phyloP scores from a whole-genome alignment of 352 stramenopile genomes.

The Pseudoperonospora humuli region DNA sequence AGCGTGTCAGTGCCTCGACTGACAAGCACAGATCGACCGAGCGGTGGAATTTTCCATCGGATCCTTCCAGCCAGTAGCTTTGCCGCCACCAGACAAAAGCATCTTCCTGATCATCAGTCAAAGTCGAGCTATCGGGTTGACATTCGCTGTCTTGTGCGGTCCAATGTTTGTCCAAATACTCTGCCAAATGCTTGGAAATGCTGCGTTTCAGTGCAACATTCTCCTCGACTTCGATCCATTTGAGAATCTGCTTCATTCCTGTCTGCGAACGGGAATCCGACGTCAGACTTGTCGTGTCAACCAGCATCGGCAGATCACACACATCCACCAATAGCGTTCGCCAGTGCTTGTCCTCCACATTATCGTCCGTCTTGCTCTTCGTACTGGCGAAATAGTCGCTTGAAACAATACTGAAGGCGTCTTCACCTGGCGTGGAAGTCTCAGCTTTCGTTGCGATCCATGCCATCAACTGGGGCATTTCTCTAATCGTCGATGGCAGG shows the following conservation, averaged over 20 bases:
- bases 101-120: slow-evolving; percentile 4
- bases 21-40: slow-evolving; percentile 41
- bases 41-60: slow-evolving; percentile 27
- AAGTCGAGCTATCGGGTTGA: not conserved
- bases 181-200: slow-evolving; percentile 40
- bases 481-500: slow-evolving; percentile 14
- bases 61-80: slow-evolving; percentile 35
- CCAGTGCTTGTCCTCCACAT: slow-evolving; percentile 18
- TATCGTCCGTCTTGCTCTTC: not conserved
- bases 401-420: slow-evolving; percentile 11
- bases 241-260: slow-evolving; percentile 27
- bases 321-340: slow-evolving; percentile 32
- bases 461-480: slow-evolving; percentile 18
- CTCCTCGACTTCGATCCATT: slow-evolving; percentile 41
- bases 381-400: slow-evolving; percentile 9
- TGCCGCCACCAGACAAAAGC: slow-evolving; percentile 17
- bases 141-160: not conserved
- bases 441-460: slow-evolving; percentile 21
- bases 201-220: slow-evolving; percentile 22
- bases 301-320: slow-evolving; percentile 31
- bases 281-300: slow-evolving; percentile 19
- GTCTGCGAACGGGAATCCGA: slow-evolving; percentile 12
- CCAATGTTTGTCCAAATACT: slow-evolving; percentile 42
- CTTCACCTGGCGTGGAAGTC: not conserved
- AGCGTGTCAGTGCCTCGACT: slow-evolving; percentile 18